Evolutionary conservation across 2,329 filamentous ascomycete genomes (phyloP).

Genomic region (Colletotrichum agaves): DNA sequence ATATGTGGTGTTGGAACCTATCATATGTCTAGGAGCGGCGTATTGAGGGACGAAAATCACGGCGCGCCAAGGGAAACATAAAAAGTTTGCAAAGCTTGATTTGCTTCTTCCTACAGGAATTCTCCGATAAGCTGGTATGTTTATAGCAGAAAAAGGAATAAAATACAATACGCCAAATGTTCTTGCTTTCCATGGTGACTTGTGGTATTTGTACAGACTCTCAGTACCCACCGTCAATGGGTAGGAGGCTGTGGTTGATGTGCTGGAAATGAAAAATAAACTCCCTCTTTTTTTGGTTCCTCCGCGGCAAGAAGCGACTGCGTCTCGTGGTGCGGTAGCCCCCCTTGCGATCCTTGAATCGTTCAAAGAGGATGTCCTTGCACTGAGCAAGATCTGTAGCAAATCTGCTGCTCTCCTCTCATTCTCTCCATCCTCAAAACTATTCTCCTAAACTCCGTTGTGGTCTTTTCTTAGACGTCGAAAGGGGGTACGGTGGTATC

Average conservation of each 20-base stretch:
- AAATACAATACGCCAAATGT: conserved; percentile 23
- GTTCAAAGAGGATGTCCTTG: too few species aligned
- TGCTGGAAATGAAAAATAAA: conserved; percentile 13
- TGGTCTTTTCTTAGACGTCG: background rate
- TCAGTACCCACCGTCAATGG: background rate
- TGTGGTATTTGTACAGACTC: conserved; percentile 28
- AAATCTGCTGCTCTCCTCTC: background rate
- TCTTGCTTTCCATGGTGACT: conserved; percentile 24
- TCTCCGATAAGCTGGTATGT: background rate
- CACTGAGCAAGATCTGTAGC: too few species aligned
- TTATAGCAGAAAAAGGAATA: background rate
- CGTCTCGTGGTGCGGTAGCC: conserved; percentile 10
- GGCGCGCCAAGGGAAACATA: background rate
- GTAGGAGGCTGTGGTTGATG: conserved; percentile 9
- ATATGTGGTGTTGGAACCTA: conserved; percentile 12
- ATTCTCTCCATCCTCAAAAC: background rate
- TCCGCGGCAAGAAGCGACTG: background rate
- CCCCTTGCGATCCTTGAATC: background rate
- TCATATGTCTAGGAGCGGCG: conserved; percentile 21
- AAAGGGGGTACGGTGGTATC: background rate
- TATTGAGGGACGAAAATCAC: conserved; percentile 14
- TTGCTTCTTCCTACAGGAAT: conserved; percentile 13
- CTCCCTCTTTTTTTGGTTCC: background rate
- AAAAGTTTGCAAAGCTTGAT: conserved; percentile 25
- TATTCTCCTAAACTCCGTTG: background rate